Conservation (phyloP, 2,329 filamentous ascomycete genomes). For the Huntiella savannae region DNA sequence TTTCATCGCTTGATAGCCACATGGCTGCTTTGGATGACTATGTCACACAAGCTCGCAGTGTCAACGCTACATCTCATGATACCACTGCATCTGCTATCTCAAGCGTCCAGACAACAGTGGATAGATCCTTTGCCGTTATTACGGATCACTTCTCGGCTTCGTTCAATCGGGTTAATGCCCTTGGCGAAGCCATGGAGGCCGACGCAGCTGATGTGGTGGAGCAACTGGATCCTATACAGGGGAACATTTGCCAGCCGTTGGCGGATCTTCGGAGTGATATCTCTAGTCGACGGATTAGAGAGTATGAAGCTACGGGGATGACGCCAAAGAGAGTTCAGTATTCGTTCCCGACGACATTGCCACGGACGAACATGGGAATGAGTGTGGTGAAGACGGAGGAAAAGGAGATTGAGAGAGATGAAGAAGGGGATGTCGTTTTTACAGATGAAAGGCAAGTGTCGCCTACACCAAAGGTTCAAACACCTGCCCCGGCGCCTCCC, state of each 20-base stretch:
- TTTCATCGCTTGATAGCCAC: slow-evolving; percentile 69
- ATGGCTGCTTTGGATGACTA: slow-evolving; percentile 84
- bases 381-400: slow-evolving; percentile 9
- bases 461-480: neutral
- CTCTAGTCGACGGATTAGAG: slow-evolving; percentile 42
- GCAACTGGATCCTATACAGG: slow-evolving; percentile 40
- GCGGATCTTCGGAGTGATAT: slow-evolving; percentile 52
- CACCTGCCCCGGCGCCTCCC: neutral
- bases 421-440: slow-evolving; percentile 22
- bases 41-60: slow-evolving; percentile 58
- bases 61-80: slow-evolving; percentile 62
- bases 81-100: slow-evolving; percentile 49
- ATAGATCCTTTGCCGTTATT: slow-evolving; percentile 51
- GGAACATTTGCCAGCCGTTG: slow-evolving; percentile 48
- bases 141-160: slow-evolving; percentile 50
- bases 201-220: slow-evolving; percentile 39
- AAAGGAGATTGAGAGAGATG: slow-evolving; percentile 14
- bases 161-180: slow-evolving; percentile 44
- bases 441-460: slow-evolving; percentile 18
- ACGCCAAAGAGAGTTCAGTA: slow-evolving; percentile 73
- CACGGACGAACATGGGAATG: slow-evolving; percentile 36
- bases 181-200: slow-evolving; percentile 48
- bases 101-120: slow-evolving; percentile 46
- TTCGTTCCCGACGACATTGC: slow-evolving; percentile 59
- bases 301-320: slow-evolving; percentile 69